Base-by-base conservation (phyloP, 2,329 filamentous ascomycete genomes). In the Diaporthe capsici region DNA sequence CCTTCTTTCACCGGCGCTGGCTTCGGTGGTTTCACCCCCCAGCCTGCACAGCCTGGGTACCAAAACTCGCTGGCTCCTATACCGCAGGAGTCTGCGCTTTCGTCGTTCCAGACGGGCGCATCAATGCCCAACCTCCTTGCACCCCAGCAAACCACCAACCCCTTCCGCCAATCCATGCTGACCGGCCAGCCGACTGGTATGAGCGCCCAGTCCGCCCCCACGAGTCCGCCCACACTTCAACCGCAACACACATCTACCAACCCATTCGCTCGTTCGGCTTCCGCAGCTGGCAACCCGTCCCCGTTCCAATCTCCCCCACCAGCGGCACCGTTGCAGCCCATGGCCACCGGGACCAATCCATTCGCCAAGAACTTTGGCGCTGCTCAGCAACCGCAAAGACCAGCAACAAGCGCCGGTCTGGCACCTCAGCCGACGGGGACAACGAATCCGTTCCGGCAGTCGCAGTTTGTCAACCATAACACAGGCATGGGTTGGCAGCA, bases 401-500 rank as follows among this genome's bases (percentile, higher is more conserved):
- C 86, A 0, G 86, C 87, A 57, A 86, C 87, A 2, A 86, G 84
- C 47, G 84, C 83, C 15, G 83, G 89, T 67, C 85, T 97, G 7
- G 89, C 90, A 72, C 91, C 95, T 2, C 95, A 96, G 81, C 90
- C 93, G 1, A 98, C 96, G 0, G 96, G 95, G 12, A 95, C 91
- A 81, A 98, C 96, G 2, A 99, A 99, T 81, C 97, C 97, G 0
- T 98, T 98, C 89, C 91, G 97, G 22, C 95, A 98, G 82, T 95
- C 94, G 61, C 92, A 93, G 5, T 98, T 98, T 83, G 93, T 98
- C 71, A 97, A 98, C 81, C 95, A 98, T 81, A 89, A 92, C 77
- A 98, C 95, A 0, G 96, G 96, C 0, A 89, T 94, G 83, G 95
- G 95, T 2, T 98, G 97, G 95, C 96, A 98, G 83, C 90, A 93